Evolutionary conservation across 2,329 filamentous ascomycete genomes (phyloP).

Genomic region (Nemania diffusa): DNA sequence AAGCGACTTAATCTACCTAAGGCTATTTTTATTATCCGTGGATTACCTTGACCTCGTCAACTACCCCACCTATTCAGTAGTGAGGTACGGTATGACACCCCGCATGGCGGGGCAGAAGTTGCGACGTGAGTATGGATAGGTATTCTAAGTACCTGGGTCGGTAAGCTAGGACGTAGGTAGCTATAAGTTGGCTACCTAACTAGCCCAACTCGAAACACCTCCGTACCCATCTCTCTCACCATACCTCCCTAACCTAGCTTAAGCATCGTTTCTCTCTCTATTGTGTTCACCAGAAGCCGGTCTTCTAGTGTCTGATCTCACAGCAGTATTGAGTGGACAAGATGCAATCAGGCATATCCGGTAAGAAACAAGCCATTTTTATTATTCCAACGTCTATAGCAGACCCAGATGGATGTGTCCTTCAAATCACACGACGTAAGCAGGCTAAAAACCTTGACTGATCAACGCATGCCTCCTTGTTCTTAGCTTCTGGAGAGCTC

Average conservation of each 20-base stretch:
- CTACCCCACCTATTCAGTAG: too few species aligned
- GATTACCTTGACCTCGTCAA: neutral
- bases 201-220: neutral
- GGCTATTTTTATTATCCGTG: neutral
- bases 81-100: neutral
- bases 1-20: too few species aligned
- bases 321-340: neutral
- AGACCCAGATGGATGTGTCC: too few species aligned
- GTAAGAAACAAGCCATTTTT: constrained; percentile 60
- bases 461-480: neutral
- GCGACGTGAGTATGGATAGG: too few species aligned
- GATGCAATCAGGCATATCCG: constrained; percentile 85
- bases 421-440: neutral
- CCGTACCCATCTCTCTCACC: neutral
- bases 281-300: constrained; percentile 11
- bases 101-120: constrained; percentile 3
- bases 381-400: neutral
- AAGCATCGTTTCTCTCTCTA: neutral
- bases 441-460: neutral
- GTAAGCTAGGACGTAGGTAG: neutral
- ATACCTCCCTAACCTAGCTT: neutral
- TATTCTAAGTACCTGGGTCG: too few species aligned
- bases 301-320: constrained; percentile 18
- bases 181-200: neutral
- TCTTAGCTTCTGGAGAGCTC: constrained; percentile 78